Base-by-base conservation (phyloP, 2,329 filamentous ascomycete species). In the Chrysoporthe puriensis region DNA sequence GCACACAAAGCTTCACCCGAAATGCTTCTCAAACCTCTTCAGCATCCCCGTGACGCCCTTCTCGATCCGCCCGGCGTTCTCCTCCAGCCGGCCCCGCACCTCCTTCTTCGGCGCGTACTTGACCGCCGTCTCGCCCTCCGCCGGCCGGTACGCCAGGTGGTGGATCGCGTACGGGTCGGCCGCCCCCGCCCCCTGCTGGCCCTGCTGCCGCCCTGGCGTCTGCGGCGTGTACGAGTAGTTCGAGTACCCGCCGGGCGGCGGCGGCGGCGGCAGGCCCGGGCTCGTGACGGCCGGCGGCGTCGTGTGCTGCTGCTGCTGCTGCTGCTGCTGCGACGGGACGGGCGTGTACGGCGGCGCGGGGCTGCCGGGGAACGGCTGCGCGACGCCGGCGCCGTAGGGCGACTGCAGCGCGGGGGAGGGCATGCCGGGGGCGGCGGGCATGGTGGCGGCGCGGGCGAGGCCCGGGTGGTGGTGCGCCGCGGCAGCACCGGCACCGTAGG, bases 21-120 rank as follows among this genome's bases (percentile, higher is more conserved):
- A 89, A 76, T 88, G 91, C 87, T 92, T 93, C 81, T 94, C 91
- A 77, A 94, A 85, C 80, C 90, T 92, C 84, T 90, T 93, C 71
- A 94, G 78, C 82, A 93, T 90, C 7, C 89, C 88, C 40, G 87
- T 86, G 4, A 93, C 86, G 1, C 90, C 89, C 76, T 88, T 88
- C 79, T 94, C 91, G 44, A 93, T 73, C 73, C 86, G 84, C 40
- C 87, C 88, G 0, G 90, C 87, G 69, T 87, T 85, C 76, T 89
- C 86, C 73, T 91, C 90, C 42, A 93, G 77, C 75, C 84, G 86
- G 7, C 79, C 85, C 69, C 79, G 77, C 3, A 77, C 74, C 66
- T 86, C 84, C 65, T 77, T 77, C 74, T 83, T 84, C 4, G 78
- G 74, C 69, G 80, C 77, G 52, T 83, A 82, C 46, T 82, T 80